Evolutionary conservation across 2,329 filamentous ascomycete genomes (phyloP), one percentile per base, ranked within the genome.

Genomic region (Apiospora kogelbergensis): DNA sequence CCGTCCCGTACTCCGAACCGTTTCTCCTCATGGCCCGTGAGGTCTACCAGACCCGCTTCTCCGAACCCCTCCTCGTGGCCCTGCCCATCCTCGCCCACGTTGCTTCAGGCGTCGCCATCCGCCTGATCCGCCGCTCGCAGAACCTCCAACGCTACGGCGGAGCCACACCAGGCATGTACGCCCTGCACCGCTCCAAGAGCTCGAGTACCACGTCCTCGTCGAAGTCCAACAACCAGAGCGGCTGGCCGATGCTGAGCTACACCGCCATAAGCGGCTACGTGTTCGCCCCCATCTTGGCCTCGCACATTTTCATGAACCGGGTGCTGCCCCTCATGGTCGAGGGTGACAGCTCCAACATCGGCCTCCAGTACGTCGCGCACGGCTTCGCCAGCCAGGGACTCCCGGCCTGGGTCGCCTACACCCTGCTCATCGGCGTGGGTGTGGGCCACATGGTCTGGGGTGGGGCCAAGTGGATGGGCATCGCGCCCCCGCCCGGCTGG

Each of bases 11-110:
- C 67, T 92, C 92, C 70, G 95, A 98, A 78, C 90, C 90, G 65
- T 97, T 94, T 80, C 90, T 98, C 65, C 91, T 98, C 72, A 93
- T 97, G 79, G 95, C 94, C 37, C 90, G 95, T 71, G 95, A 97
- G 65, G 90, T 96, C 79, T 98, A 98, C 83, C 95, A 98, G 80
- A 95, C 93, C 1, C 86, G 91, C 1, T 83, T 93, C 20, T 86
- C 92, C 66, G 95, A 98, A 78, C 93, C 94, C 3, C 82, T 97
- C 24, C 85, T 98, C 71, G 88, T 98, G 70, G 89, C 86, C 57
- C 80, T 94, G 1, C 94, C 95, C 2, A 83, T 97, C 26, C 79
- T 90, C 69, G 87, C 90, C 2, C 95, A 98, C 79, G 84, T 98
- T 57, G 84, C 87, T 17, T 92, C 93, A 0, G 95, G 95, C 44